These are phyloP conservation scores for Oropetium thomaeum DNA, from an alignment of 176 grass and related monocot species.

Conservation along the genomic window DNA sequence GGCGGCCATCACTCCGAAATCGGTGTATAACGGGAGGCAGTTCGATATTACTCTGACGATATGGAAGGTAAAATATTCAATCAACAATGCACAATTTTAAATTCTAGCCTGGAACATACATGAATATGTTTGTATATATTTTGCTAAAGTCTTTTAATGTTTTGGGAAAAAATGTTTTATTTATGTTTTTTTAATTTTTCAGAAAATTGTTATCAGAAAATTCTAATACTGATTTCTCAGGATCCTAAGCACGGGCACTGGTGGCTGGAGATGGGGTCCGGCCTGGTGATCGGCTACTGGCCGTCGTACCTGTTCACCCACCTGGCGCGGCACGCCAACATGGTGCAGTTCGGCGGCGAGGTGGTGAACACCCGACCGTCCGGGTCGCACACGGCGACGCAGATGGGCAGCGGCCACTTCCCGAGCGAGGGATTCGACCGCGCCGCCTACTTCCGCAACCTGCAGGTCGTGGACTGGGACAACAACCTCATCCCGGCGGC, in stretches of 20 bases:
- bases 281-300: slow-evolving; percentile 76
- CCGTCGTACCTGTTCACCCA: slow-evolving; percentile 82
- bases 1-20: slow-evolving; percentile 63
- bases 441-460: slow-evolving; percentile 74
- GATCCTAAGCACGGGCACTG: slow-evolving; percentile 85
- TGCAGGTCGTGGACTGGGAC: slow-evolving; percentile 91
- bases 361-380: slow-evolving; percentile 52
- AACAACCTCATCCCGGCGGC: slow-evolving; percentile 67
- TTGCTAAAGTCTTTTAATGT: too few species aligned
- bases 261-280: slow-evolving; percentile 71
- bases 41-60: slow-evolving; percentile 69
- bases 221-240: slow-evolving; percentile 39
- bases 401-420: slow-evolving; percentile 91
- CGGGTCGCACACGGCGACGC: slow-evolving; percentile 68
- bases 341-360: slow-evolving; percentile 95
- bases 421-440: slow-evolving; percentile 62
- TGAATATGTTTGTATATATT: background rate
- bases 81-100: background rate
- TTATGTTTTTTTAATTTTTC: too few species aligned
- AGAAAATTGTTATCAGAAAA: too few species aligned
- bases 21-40: slow-evolving; percentile 61
- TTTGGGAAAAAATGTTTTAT: too few species aligned
- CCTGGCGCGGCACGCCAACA: slow-evolving; percentile 68
- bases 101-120: background rate
- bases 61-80: slow-evolving; percentile 70